phyloP scores from a whole-genome alignment of 192 early-diverging fungal genomes.

The Entomortierella parvispora region DNA sequence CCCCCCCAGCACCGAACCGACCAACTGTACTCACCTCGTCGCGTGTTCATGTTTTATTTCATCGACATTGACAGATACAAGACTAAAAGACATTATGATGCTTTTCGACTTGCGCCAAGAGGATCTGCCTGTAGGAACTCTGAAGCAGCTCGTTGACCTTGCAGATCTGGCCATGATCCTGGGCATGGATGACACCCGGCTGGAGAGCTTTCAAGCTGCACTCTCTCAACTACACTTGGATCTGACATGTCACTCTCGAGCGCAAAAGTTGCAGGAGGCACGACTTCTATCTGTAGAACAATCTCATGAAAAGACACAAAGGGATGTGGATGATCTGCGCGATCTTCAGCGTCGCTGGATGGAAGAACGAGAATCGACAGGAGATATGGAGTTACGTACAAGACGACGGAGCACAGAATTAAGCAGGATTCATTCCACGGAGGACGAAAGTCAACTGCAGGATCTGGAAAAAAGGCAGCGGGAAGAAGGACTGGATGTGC shows the following conservation, averaged over 20 bases:
- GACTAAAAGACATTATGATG: conserved; percentile 19
- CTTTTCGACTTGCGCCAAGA: conserved; percentile 12
- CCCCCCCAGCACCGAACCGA: too few relatives aligned
- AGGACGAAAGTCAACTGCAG: conserved; percentile 2
- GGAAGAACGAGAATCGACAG: conserved; percentile 7
- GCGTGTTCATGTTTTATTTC: not conserved
- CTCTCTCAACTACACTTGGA: conserved; percentile 19
- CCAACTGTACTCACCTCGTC: not conserved
- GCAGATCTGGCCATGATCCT: conserved; percentile 34
- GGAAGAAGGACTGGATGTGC: conserved; percentile 15
- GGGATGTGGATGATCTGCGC: conserved; percentile 6
- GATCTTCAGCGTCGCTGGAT: conserved; percentile 1
- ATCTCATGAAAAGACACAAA: not conserved
- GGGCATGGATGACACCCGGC: conserved; percentile 13
- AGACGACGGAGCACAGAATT: conserved; percentile 32
- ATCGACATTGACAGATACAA: conserved; percentile 3
- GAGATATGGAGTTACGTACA: conserved; percentile 31
- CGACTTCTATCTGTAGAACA: not conserved
- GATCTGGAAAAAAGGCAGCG: conserved; percentile 5
- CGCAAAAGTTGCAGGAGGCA: not conserved
- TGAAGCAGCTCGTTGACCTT: not conserved
- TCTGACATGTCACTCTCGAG: not conserved
- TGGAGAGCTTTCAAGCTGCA: conserved; percentile 10
- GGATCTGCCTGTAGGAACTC: not conserved
- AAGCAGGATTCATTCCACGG: conserved; percentile 4